These are phyloP conservation scores for Aspergillus sp. DNA, from an alignment of 2,329 filamentous ascomycete genomes.

Conservation along the genomic window DNA sequence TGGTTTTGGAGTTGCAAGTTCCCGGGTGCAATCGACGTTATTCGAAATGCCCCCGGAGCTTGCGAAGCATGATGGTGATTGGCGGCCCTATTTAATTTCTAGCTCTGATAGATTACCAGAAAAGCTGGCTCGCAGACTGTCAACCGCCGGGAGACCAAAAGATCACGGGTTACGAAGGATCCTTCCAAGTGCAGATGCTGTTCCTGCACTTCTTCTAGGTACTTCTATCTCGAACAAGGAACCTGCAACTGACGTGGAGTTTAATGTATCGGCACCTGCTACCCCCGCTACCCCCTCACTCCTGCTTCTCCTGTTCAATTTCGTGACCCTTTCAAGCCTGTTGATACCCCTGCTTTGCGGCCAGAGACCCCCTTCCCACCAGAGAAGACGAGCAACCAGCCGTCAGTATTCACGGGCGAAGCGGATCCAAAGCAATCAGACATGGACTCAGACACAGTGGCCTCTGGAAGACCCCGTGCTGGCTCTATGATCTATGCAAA, in stretches of 20 bases:
- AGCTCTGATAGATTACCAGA: constrained; percentile 19
- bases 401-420: constrained; percentile 17
- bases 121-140: constrained; percentile 37
- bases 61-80: constrained; percentile 16
- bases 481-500: constrained; percentile 23
- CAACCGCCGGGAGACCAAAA: constrained; percentile 31
- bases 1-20: constrained; percentile 9
- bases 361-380: constrained; percentile 3
- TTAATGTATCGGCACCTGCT: constrained; percentile 14
- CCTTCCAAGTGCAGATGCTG: constrained; percentile 37
- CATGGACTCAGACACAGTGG: constrained; percentile 14
- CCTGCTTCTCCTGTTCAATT: constrained; percentile 21
- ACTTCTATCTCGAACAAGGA: constrained; percentile 26
- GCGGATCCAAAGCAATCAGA: constrained; percentile 16
- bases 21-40: constrained; percentile 4
- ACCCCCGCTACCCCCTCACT: not conserved
- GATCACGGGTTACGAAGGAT: constrained; percentile 38
- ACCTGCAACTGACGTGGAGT: constrained; percentile 16
- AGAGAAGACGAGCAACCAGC: constrained; percentile 10
- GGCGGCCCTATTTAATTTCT: constrained; percentile 37
- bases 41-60: constrained; percentile 9
- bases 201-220: constrained; percentile 47
- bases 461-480: constrained; percentile 28
- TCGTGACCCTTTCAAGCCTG: constrained; percentile 26
- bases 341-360: constrained; percentile 3